Evolutionary conservation across 495 filamentous ascomycete species (phyloP).

Genomic region (Polyplosphaeria fusca): DNA sequence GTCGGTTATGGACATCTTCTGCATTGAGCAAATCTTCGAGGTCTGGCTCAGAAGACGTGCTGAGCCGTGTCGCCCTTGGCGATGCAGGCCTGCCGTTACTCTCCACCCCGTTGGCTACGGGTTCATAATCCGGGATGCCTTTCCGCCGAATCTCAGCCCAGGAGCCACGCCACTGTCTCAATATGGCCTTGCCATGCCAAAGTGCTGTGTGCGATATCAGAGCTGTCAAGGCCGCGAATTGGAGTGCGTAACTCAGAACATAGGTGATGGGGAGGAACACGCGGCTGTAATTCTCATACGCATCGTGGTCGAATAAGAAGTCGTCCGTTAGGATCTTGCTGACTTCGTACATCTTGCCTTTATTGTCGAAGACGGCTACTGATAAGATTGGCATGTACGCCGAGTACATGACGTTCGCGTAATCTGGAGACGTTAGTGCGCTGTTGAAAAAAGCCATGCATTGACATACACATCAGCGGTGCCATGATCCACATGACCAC

Average conservation of each 20-base stretch:
- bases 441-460: not conserved
- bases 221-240: constrained; percentile 74
- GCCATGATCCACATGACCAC: constrained; percentile 88
- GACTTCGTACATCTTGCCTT: constrained; percentile 71
- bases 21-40: constrained; percentile 57
- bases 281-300: constrained; percentile 71
- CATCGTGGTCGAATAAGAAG: constrained; percentile 66
- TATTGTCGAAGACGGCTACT: constrained; percentile 76
- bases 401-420: constrained; percentile 71
- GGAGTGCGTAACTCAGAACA: constrained; percentile 59
- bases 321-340: constrained; percentile 68
- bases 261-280: constrained; percentile 75
- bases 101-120: constrained; percentile 15
- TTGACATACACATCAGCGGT: constrained; percentile 61
- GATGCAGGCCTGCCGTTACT: constrained; percentile 5
- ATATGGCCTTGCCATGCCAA: constrained; percentile 76
- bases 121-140: constrained; percentile 29
- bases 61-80: constrained; percentile 10
- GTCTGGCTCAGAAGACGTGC: constrained; percentile 35
- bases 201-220: constrained; percentile 58
- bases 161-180: constrained; percentile 52
- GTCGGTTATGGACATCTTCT: constrained; percentile 74
- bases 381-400: constrained; percentile 79
- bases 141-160: constrained; percentile 30
- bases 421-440: constrained; percentile 47